A percentile compares a stretch with the other conserved stretches of the same genome.
phyloP scores from a whole-genome alignment of 202 grass and related monocot species.

The Setaria viridis region DNA sequence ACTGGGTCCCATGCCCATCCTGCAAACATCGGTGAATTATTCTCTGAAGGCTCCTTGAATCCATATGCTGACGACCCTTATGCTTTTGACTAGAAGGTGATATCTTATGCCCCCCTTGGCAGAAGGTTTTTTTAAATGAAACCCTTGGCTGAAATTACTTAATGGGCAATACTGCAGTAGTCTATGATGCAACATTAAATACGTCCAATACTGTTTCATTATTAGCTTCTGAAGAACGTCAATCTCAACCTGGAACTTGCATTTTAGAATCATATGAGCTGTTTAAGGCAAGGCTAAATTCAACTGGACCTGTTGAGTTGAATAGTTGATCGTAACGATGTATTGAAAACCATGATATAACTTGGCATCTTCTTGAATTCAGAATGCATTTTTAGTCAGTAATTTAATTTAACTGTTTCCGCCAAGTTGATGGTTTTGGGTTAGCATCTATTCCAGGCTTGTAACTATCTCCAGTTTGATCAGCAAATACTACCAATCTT shows the following conservation, averaged over 20 bases:
- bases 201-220: conserved; percentile 6
- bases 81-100: conserved; percentile 90
- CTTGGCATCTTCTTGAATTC: background rate
- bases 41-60: conserved; percentile 96
- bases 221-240: conserved; percentile 15
- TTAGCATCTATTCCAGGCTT: conserved; percentile 1
- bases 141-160: conserved; percentile 12
- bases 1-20: conserved; percentile 61
- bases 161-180: background rate
- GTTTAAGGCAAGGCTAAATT: conserved; percentile 20
- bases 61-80: conserved; percentile 96
- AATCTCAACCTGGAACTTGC: conserved; percentile 40
- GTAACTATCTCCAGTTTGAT: conserved; percentile 15
- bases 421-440: background rate
- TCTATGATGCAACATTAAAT: background rate
- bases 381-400: background rate
- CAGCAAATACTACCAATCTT: conserved; percentile 7
- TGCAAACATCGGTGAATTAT: conserved; percentile 85
- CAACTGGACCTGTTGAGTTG: conserved; percentile 3
- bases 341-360: conserved; percentile 28
- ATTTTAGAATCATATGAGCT: conserved; percentile 31
- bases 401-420: background rate
- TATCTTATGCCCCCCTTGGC: background rate
- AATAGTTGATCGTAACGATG: background rate
- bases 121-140: conserved; percentile 3